A percentile compares a stretch with the other conserved stretches of the same genome.
phyloP scores from a whole-genome alignment of 352 stramenopile genomes.

The Phytopythium cucurbitacearum region DNA sequence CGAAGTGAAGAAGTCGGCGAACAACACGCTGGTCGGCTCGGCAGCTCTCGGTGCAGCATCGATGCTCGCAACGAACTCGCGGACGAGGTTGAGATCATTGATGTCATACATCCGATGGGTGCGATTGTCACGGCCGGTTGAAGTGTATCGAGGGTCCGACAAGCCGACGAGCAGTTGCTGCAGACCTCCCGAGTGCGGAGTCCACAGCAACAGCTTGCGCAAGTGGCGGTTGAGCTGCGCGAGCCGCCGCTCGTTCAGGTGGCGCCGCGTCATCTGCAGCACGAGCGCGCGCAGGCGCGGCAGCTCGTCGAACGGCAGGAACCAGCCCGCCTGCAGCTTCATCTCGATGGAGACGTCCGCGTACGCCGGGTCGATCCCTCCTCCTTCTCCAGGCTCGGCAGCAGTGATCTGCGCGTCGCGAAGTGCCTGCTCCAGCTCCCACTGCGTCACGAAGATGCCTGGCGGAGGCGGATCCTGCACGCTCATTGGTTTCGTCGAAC shows the following conservation, averaged over 20 bases:
- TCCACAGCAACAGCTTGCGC: constrained; percentile 39
- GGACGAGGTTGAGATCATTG: constrained; percentile 3
- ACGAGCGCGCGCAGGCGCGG: constrained; percentile 34
- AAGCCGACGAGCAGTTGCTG: constrained; percentile 39
- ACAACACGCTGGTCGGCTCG: neutral
- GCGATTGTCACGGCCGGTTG: no score
- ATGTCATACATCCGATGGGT: no score
- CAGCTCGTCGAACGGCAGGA: constrained; percentile 57
- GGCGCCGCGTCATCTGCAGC: constrained; percentile 48
- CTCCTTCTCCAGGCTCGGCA: neutral
- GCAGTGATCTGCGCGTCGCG: neutral
- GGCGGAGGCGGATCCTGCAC: constrained; percentile 4
- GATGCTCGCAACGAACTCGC: constrained; percentile 9
- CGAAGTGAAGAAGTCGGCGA: constrained; percentile 15
- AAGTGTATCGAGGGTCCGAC: constrained; percentile 6
- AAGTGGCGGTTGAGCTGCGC: constrained; percentile 41
- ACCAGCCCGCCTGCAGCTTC: constrained; percentile 53
- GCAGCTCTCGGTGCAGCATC: neutral
- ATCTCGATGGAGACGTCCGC: constrained; percentile 18
- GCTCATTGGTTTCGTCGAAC: constrained; percentile 7
- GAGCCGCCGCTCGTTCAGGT: constrained; percentile 50
- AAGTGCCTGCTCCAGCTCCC: constrained; percentile 36
- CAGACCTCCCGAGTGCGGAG: constrained; percentile 30
- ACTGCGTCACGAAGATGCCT: constrained; percentile 51
- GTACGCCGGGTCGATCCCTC: constrained; percentile 3